These are phyloP conservation scores for Pseudevernia furfuracea DNA, from an alignment of 495 filamentous ascomycete genomes.

Conservation along the genomic window DNA sequence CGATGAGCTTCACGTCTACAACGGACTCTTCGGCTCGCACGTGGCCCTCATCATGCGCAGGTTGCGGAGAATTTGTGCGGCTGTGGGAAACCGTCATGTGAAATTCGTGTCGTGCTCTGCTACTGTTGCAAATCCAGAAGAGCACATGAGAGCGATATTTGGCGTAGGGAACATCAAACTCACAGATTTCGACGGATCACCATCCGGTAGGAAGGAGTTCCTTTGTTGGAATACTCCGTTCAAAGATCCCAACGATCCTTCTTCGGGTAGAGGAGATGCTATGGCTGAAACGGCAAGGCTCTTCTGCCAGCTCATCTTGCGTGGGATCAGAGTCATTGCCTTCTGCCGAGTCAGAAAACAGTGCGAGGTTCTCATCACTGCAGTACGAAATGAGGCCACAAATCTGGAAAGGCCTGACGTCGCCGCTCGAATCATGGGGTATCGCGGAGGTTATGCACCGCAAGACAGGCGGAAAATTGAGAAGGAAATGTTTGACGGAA, in stretches of 20 bases:
- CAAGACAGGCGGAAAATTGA: conserved; percentile 90
- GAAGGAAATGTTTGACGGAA: conserved; percentile 94
- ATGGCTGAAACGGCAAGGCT: conserved; percentile 78
- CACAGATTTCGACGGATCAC: conserved; percentile 87
- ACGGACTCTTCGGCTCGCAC: conserved; percentile 88
- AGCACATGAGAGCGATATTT: conserved; percentile 91
- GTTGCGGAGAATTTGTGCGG: conserved; percentile 79
- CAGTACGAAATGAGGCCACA: conserved; percentile 69
- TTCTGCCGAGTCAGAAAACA: conserved; percentile 83
- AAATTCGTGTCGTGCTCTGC: conserved; percentile 97
- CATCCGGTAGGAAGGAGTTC: conserved; percentile 89
- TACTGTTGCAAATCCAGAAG: conserved; percentile 86
- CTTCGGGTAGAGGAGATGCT: conserved; percentile 75
- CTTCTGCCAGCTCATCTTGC: conserved; percentile 81
- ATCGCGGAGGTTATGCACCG: conserved; percentile 90
- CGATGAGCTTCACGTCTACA: conserved; percentile 92
- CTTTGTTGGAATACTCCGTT: conserved; percentile 97
- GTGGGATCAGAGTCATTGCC: conserved; percentile 87
- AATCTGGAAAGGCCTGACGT: conserved; percentile 65
- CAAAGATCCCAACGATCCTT: conserved; percentile 80
- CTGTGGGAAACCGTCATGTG: conserved; percentile 79
- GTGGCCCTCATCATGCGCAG: conserved; percentile 92
- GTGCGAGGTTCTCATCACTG: conserved; percentile 77
- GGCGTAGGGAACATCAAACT: conserved; percentile 72
- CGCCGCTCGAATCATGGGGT: conserved; percentile 80